phyloP scores from a whole-genome alignment of 2,329 filamentous ascomycete genomes.

The Capronia americana region DNA sequence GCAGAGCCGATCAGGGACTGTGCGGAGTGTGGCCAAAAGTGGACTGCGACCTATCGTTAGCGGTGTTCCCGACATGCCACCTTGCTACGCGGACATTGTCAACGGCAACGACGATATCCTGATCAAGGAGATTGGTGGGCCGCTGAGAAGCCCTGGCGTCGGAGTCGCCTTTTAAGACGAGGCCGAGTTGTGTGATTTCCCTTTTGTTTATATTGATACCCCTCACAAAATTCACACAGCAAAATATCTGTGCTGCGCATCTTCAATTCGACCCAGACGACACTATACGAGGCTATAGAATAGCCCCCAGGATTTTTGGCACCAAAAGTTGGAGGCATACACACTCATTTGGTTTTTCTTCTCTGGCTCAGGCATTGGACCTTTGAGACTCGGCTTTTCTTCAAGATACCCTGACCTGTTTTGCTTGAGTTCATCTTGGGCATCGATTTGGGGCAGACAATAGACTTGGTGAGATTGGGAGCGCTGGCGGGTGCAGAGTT shows the following conservation, averaged over 20 bases:
- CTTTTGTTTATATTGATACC: conserved; percentile 25
- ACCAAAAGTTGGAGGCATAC: conserved; percentile 21
- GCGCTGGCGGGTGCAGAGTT: background rate
- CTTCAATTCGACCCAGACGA: conserved; percentile 5
- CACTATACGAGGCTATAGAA: conserved; percentile 6
- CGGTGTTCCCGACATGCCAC: conserved; percentile 31
- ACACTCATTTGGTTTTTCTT: conserved; percentile 20
- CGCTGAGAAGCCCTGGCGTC: conserved; percentile 36
- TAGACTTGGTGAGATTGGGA: conserved; percentile 1
- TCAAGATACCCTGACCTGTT: conserved; percentile 23
- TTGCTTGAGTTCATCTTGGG: conserved; percentile 12
- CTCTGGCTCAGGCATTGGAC: conserved; percentile 26
- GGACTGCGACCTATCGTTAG: conserved; percentile 30
- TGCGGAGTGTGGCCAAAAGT: conserved; percentile 29
- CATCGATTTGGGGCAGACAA: background rate
- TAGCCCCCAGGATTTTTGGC: conserved; percentile 13
- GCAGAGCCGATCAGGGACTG: conserved; percentile 33
- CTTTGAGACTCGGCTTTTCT: conserved; percentile 21
- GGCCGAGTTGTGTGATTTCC: background rate
- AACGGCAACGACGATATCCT: conserved; percentile 22
- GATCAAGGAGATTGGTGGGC: conserved; percentile 36
- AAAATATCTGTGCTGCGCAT: background rate
- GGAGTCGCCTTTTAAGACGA: conserved; percentile 35
- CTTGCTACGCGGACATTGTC: conserved; percentile 27
- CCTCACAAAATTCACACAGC: conserved; percentile 1